Evolutionary conservation across 345 rosid genomes (phyloP), one percentile per base, ranked within the genome.

Genomic region (Sapria himalayana): DNA sequence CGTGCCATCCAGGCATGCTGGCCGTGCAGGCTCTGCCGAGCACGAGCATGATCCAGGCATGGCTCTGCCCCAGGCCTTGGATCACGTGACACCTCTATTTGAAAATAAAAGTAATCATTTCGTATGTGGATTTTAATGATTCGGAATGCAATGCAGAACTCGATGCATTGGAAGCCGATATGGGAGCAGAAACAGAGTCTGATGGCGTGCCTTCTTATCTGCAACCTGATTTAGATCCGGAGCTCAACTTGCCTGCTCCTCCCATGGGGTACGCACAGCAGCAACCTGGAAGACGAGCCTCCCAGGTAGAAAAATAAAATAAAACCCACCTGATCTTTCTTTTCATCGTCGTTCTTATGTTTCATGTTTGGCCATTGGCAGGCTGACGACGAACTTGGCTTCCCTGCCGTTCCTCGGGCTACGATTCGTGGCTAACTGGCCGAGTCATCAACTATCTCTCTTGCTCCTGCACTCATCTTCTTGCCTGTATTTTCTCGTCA

Each of bases 121-220:
- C n/a, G n/a, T n/a, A n/a, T n/a, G n/a, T n/a, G n/a, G n/a, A n/a
- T n/a, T n/a, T n/a, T n/a, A n/a, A n/a, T n/a, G n/a, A n/a, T n/a
- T n/a, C n/a, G n/a, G n/a, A n/a, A n/a, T n/a, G n/a, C n/a, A n/a
- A 45, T 59, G 43, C 79, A 84, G 95, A 89, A 67, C 99, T 84
- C 48, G 95, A 89, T 58, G 95, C 85, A 29, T 51, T 84, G 50
- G 95, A 89, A 64, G 93, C 86, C 31, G 99, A 89, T 61, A 84
- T 89, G 99, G 95, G 93, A 52, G 59, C 59, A 55, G 98, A 81
- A 61, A 66, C 72, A 15, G 94, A 89, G 69, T 61, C 73, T 15
- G 76, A 70, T 16, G 94, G 79, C 17, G 72, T 84, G 36, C 99
- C 99, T 44, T 80, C 99, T 17, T 84, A 84, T 67, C 78, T 89